A percentile compares a stretch with the other conserved stretches of the same genome.
Conservation (phyloP, 768 basidiomycete genomes). For the Psilocybe cyanescens region DNA sequence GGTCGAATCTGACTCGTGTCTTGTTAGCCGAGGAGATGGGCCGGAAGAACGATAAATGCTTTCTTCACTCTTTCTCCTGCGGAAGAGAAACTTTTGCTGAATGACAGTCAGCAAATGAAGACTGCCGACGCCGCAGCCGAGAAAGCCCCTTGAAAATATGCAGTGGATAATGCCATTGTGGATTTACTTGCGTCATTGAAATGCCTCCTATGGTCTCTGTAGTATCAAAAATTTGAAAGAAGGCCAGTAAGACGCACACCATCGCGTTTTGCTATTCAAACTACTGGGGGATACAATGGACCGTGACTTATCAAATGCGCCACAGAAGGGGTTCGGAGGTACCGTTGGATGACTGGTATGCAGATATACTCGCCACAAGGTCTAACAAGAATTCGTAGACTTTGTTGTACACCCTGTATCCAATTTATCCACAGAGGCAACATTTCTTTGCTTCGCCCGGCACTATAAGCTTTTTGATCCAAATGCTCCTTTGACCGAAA, state of each 20-base stretch:
- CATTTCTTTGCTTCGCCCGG: not conserved
- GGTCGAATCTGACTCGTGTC: not conserved
- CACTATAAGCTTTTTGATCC: not conserved
- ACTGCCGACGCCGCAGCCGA: not conserved
- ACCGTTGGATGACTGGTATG: too few relatives aligned
- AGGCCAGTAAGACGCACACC: too few relatives aligned
- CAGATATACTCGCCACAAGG: too few relatives aligned
- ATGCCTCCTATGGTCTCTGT: not conserved
- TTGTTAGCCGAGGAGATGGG: conserved; percentile 62
- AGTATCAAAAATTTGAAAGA: not conserved
- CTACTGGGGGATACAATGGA: too few relatives aligned
- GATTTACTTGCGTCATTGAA: not conserved
- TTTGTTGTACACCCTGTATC: too few relatives aligned
- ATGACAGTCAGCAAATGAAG: conserved; percentile 13
- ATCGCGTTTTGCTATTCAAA: too few relatives aligned
- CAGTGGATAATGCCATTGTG: not conserved
- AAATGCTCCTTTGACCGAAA: not conserved
- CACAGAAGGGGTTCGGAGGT: too few relatives aligned
- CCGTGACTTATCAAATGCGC: too few relatives aligned
- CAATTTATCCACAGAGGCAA: not conserved
- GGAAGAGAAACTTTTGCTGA: conserved; percentile 46
- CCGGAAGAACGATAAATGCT: conserved; percentile 45
- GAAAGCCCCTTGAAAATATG: not conserved
- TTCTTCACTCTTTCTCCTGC: conserved; percentile 65
- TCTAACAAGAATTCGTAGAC: too few relatives aligned